phyloP scores from a whole-genome alignment of 495 filamentous ascomycete genomes.

The Achaetomiella virescens region DNA sequence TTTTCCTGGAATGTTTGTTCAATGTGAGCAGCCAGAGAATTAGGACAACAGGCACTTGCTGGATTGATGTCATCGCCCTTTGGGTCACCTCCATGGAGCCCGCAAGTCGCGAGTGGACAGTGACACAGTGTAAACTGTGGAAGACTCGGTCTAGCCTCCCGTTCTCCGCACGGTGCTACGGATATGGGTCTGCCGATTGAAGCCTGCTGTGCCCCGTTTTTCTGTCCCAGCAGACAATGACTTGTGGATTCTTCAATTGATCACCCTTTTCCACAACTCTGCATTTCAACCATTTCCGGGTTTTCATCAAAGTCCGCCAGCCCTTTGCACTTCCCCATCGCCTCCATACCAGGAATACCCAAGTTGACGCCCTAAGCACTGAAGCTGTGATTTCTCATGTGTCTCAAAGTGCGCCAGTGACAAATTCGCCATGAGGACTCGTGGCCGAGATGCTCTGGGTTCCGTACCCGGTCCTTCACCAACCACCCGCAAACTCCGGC shows the following conservation, averaged over 20 bases:
- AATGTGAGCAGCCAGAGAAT: no score
- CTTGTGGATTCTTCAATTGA: no score
- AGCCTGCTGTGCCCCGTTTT: neutral
- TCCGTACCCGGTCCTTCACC: conserved; percentile 5
- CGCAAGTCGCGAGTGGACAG: no score
- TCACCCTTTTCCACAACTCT: no score
- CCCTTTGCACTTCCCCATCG: neutral
- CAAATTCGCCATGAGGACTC: conserved; percentile 12
- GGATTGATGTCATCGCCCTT: no score
- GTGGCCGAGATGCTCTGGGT: neutral
- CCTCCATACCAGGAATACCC: neutral
- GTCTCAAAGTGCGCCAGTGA: neutral
- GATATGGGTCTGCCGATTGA: neutral
- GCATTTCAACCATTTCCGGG: no score
- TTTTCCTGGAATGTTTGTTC: no score
- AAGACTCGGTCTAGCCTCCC: neutral
- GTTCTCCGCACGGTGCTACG: no score
- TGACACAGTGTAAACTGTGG: neutral
- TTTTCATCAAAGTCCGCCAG: no score
- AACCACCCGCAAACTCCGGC: conserved; percentile 17
- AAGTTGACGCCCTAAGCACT: conserved; percentile 2
- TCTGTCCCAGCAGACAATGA: neutral
- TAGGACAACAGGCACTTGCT: no score
- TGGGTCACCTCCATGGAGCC: no score
- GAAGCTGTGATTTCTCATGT: neutral